phyloP scores from a whole-genome alignment of 805 yeast species.

The Barnettozyma siamensis region DNA sequence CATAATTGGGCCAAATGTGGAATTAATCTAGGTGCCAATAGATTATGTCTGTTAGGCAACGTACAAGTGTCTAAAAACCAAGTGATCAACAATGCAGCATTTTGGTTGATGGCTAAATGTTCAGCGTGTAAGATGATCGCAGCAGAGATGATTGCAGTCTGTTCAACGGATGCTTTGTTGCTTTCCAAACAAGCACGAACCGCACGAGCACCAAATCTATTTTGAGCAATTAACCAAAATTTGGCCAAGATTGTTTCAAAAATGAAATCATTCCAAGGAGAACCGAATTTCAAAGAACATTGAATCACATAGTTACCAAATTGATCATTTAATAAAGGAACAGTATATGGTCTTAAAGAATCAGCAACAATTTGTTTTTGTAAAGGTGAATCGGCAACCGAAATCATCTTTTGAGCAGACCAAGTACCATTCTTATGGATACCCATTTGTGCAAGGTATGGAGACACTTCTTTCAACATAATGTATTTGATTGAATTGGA shows the following conservation, averaged over 20 bases:
- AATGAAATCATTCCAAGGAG: slow-evolving; percentile 85
- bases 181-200: slow-evolving; percentile 90
- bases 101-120: slow-evolving; percentile 72
- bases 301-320: slow-evolving; percentile 96
- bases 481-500: slow-evolving; percentile 68
- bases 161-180: slow-evolving; percentile 59
- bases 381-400: slow-evolving; percentile 56
- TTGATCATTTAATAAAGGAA: slow-evolving; percentile 86
- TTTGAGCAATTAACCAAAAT: slow-evolving; percentile 76
- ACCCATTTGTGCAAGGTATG: slow-evolving; percentile 84
- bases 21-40: slow-evolving; percentile 57
- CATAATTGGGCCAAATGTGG: slow-evolving; percentile 61
- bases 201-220: slow-evolving; percentile 93
- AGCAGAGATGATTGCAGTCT: slow-evolving; percentile 65
- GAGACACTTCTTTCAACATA: slow-evolving; percentile 73
- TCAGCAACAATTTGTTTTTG: slow-evolving; percentile 62
- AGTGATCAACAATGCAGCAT: slow-evolving; percentile 84
- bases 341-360: slow-evolving; percentile 73
- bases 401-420: slow-evolving; percentile 97
- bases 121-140: slow-evolving; percentile 74
- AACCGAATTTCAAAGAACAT: slow-evolving; percentile 84
- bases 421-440: slow-evolving; percentile 98
- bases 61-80: slow-evolving; percentile 91
- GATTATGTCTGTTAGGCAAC: slow-evolving; percentile 55
- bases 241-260: slow-evolving; percentile 75